Evolutionary conservation across 441 rosid species (phyloP).

Genomic region (Mallotus japonicus): DNA sequence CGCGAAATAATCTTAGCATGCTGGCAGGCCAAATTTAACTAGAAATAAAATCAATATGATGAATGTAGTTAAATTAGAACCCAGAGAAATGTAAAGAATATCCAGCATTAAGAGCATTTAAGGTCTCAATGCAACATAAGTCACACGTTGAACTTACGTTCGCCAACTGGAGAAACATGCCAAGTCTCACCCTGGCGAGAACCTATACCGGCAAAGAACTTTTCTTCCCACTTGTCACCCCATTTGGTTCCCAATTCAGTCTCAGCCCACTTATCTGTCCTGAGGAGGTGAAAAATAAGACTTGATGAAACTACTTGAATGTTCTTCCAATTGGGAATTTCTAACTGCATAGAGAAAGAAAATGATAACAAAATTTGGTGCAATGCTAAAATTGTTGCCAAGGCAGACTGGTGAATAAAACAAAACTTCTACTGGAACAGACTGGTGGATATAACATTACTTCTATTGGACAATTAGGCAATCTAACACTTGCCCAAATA

Average conservation of each 20-base stretch:
- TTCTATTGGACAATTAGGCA: neutral
- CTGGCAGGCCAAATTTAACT: too few relatives aligned
- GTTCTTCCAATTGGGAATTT: neutral
- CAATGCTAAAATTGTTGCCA: constrained; percentile 1
- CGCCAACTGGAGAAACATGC: constrained; percentile 83
- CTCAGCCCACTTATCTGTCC: constrained; percentile 99
- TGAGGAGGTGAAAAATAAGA: constrained; percentile 40
- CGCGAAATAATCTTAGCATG: neutral
- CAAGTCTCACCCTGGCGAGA: constrained; percentile 99
- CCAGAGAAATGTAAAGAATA: neutral
- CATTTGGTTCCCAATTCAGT: constrained; percentile 95
- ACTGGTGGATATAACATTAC: neutral
- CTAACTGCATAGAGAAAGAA: neutral
- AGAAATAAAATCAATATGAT: too few relatives aligned
- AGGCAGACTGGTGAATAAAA: neutral
- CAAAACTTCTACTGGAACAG: too few relatives aligned
- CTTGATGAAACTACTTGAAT: constrained; percentile 10
- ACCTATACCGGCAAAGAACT: constrained; percentile 91
- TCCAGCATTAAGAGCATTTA: neutral
- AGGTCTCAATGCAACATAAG: neutral
- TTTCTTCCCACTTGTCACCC: constrained; percentile 99
- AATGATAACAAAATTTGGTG: neutral
- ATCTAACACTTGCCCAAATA: neutral
- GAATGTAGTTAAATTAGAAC: neutral
- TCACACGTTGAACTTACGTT: constrained; percentile 51